A percentile compares a stretch with the other conserved stretches of the same genome.
These are phyloP conservation scores for Cutaneotrichosporon mucoides DNA, from an alignment of 1,284 basidiomycete genomes.

Conservation along the genomic window DNA sequence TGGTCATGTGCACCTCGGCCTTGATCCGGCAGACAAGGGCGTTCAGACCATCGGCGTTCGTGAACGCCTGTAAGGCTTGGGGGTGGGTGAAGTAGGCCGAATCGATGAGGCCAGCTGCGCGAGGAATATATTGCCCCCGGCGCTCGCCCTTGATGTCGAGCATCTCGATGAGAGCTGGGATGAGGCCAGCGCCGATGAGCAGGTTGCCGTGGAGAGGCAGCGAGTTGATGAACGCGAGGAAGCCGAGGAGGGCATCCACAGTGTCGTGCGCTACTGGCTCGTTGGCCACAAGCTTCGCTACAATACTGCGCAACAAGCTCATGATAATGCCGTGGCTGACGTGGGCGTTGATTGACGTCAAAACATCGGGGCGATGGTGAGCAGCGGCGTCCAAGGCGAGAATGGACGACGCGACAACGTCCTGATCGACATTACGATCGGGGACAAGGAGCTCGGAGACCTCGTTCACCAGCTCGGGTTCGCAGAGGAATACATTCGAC, in stretches of 20 bases:
- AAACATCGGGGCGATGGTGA: conserved; percentile 79
- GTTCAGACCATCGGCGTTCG: conserved; percentile 77
- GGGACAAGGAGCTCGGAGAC: conserved; percentile 85
- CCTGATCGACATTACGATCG: conserved; percentile 51
- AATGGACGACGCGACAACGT: conserved; percentile 79
- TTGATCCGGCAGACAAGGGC: conserved; percentile 79
- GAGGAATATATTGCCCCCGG: conserved; percentile 41
- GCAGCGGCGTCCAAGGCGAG: conserved; percentile 85
- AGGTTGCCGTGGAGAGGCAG: conserved; percentile 81
- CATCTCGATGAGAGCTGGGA: conserved; percentile 82
- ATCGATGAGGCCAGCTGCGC: conserved; percentile 84
- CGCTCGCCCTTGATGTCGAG: conserved; percentile 59
- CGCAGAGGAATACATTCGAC: conserved; percentile 79
- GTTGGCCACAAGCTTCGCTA: conserved; percentile 63
- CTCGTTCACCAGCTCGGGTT: conserved; percentile 82
- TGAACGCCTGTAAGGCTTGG: conserved; percentile 84
- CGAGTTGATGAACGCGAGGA: conserved; percentile 82
- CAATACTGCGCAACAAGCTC: conserved; percentile 75
- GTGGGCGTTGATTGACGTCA: conserved; percentile 89
- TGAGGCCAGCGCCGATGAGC: conserved; percentile 93
- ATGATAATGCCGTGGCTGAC: conserved; percentile 94
- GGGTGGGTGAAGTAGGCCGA: conserved; percentile 71
- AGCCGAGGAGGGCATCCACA: conserved; percentile 77
- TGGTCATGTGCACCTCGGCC: conserved; percentile 44
- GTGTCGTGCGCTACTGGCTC: conserved; percentile 66